Conservation (phyloP, 805 yeast genomes). For the Yamadazyma nakazawae region DNA sequence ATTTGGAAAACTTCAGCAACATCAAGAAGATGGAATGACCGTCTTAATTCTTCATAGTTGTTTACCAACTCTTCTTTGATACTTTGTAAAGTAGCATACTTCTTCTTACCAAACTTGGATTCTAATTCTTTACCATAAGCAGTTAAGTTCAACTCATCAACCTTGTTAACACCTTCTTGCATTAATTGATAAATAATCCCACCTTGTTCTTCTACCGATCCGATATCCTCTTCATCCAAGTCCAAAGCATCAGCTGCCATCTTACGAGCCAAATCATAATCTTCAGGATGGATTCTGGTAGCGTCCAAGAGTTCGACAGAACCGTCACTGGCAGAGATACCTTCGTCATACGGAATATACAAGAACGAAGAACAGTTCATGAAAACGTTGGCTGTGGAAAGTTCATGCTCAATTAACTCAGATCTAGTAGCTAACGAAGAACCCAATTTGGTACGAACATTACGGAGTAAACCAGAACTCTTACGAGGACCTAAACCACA, state of each 20-base stretch:
- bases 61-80: slow-evolving; percentile 83
- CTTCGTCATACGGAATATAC: slow-evolving; percentile 67
- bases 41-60: slow-evolving; percentile 84
- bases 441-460: slow-evolving; percentile 63
- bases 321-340: slow-evolving; percentile 49
- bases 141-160: slow-evolving; percentile 83
- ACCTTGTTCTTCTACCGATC: slow-evolving; percentile 74
- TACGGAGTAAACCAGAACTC: slow-evolving; percentile 80
- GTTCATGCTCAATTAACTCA: slow-evolving; percentile 77
- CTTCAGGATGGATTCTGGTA: slow-evolving; percentile 97
- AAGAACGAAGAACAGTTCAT: slow-evolving; percentile 91
- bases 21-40: slow-evolving; percentile 60
- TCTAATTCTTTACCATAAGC: slow-evolving; percentile 91
- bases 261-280: slow-evolving; percentile 90
- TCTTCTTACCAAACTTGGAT: slow-evolving; percentile 64
- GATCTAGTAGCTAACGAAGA: slow-evolving; percentile 64
- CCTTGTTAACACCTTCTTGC: slow-evolving; percentile 66
- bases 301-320: slow-evolving; percentile 83
- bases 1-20: slow-evolving; percentile 77
- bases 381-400: slow-evolving; percentile 77
- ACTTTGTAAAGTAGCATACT: slow-evolving; percentile 76
- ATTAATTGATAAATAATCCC: slow-evolving; percentile 74
- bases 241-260: slow-evolving; percentile 99
- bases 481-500: slow-evolving; percentile 96
- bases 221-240: slow-evolving; percentile 88